Evolutionary conservation across 495 filamentous ascomycete genomes (phyloP).

Genomic region (Clohesyomyces aquaticus): DNA sequence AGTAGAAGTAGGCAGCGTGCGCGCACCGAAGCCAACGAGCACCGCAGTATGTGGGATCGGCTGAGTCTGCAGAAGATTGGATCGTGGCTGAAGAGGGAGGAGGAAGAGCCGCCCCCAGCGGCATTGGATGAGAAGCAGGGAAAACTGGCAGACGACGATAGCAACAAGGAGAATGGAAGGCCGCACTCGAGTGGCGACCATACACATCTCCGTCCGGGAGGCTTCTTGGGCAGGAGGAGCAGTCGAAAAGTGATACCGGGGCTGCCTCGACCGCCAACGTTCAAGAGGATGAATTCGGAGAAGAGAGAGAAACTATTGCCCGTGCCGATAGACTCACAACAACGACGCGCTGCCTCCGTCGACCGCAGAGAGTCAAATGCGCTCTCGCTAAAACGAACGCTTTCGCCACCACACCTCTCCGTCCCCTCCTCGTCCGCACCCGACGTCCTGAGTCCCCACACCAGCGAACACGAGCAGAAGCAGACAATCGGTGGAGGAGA

Average conservation of each 20-base stretch:
- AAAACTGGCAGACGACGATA: conserved; percentile 15
- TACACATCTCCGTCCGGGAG: conserved; percentile 1
- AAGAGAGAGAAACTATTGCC: conserved; percentile 71
- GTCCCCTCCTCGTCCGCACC: conserved; percentile 44
- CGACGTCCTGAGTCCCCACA: conserved; percentile 34
- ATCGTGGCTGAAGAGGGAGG: conserved; percentile 43
- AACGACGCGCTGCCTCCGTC: conserved; percentile 74
- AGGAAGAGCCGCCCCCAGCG: conserved; percentile 34
- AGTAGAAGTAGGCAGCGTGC: conserved; percentile 29
- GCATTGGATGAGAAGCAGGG: conserved; percentile 24
- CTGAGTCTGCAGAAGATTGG: conserved; percentile 44
- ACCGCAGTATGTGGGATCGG: conserved; percentile 37
- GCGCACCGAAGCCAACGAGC: conserved; percentile 33
- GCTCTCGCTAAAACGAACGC: conserved; percentile 40
- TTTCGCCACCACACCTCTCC: conserved; percentile 46
- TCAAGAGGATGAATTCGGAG: conserved; percentile 82
- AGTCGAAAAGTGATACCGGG: conserved; percentile 76
- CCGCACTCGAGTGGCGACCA: conserved; percentile 34
- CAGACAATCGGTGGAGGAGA: conserved; percentile 21
- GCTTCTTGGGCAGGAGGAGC: conserved; percentile 51
- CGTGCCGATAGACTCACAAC: conserved; percentile 56
- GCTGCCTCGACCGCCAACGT: conserved; percentile 73
- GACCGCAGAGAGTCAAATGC: conserved; percentile 58
- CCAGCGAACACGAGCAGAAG: conserved; percentile 18
- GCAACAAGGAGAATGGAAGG: conserved; percentile 35